Percentiles rank a stretch among this genome's conserved stretches.
Conservation (phyloP, 2,329 filamentous ascomycete genomes). For the Alternaria triticina region DNA sequence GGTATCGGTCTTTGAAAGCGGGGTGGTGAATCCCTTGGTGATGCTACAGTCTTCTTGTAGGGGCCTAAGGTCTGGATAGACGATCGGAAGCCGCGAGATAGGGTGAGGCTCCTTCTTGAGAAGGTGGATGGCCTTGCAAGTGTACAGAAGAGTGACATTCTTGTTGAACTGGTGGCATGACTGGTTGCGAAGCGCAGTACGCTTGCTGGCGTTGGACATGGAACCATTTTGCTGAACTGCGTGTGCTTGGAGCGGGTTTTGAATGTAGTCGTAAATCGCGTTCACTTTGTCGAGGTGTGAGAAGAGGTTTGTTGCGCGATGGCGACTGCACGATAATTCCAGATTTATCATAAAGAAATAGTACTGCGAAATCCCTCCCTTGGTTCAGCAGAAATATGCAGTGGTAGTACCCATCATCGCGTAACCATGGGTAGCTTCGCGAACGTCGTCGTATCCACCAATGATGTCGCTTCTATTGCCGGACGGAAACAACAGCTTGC, state of each 20-base stretch:
- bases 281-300: not conserved
- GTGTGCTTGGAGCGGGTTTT: not conserved
- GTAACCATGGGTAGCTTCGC: not conserved
- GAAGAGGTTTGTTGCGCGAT: not conserved
- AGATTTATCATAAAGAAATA: not conserved
- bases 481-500: not conserved
- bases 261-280: not conserved
- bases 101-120: not conserved
- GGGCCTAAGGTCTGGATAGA: not conserved
- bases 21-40: not conserved
- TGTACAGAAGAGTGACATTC: not conserved
- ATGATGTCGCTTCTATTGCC: not conserved
- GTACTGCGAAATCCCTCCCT: not conserved
- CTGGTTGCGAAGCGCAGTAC: not conserved
- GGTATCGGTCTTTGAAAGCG: not conserved
- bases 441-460: not conserved
- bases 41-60: not conserved
- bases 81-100: not conserved
- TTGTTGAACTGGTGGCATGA: not conserved
- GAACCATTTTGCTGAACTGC: not conserved
- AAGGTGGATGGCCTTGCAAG: not conserved
- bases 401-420: not conserved
- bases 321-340: not conserved
- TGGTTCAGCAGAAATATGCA: not conserved
- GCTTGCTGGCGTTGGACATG: not conserved